A percentile compares a stretch with the other conserved stretches of the same genome.
Conservation (phyloP, 768 basidiomycete species). For the Leucosporidium scottii region DNA sequence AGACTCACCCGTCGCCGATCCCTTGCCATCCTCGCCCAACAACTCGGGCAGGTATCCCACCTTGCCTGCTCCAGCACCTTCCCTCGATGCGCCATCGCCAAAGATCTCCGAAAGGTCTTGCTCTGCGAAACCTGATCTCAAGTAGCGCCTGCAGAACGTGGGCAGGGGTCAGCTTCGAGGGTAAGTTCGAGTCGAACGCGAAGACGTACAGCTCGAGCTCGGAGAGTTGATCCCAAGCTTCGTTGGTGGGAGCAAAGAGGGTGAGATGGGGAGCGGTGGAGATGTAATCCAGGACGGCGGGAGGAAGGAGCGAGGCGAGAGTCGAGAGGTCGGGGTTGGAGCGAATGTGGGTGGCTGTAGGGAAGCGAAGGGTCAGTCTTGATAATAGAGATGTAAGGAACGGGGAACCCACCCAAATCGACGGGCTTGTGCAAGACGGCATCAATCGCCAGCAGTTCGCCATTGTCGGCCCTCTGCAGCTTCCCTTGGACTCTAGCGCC, state of each 20-base stretch:
- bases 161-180: neutral
- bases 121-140: constrained; percentile 78
- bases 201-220: constrained; percentile 54
- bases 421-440: constrained; percentile 67
- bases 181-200: too few species aligned
- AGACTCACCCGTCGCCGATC: neutral
- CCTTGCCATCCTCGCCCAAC: constrained; percentile 6
- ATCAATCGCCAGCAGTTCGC: constrained; percentile 66
- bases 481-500: constrained; percentile 62
- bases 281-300: constrained; percentile 53
- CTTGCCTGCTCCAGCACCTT: constrained; percentile 4
- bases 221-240: constrained; percentile 73
- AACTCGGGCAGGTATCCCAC: constrained; percentile 43
- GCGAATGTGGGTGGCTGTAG: constrained; percentile 56
- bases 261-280: constrained; percentile 57
- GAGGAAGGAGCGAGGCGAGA: constrained; percentile 63
- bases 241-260: constrained; percentile 76
- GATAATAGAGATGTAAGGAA: neutral
- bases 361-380: neutral
- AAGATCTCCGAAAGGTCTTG: constrained; percentile 72
- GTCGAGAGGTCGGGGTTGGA: constrained; percentile 61
- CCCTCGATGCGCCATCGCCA: constrained; percentile 63
- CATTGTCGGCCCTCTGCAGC: constrained; percentile 59
- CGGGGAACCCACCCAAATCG: constrained; percentile 56
- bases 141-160: constrained; percentile 53